These are phyloP conservation scores for Hygrophila difformis DNA, from an alignment of 257 asterid genomes.

Conservation along the genomic window DNA sequence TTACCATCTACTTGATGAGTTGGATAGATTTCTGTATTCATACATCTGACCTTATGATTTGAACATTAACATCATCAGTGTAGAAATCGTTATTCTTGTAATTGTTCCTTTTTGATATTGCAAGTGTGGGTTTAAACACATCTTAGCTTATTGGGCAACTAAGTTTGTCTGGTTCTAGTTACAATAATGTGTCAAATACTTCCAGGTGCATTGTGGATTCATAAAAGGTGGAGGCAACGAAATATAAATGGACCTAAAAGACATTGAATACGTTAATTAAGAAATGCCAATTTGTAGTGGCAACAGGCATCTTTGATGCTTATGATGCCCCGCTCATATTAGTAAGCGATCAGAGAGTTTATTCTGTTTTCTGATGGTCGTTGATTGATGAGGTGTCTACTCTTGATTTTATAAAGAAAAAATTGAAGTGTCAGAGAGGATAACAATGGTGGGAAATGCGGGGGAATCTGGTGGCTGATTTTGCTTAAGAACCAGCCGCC, in stretches of 20 bases:
- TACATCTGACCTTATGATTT: no score
- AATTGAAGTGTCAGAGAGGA: slow-evolving; percentile 69
- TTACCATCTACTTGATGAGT: no score
- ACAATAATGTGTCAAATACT: no score
- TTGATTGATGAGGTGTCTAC: slow-evolving; percentile 92
- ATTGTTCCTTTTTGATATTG: no score
- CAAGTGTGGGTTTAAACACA: no score
- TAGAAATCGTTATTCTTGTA: background rate
- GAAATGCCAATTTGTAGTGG: slow-evolving; percentile 82
- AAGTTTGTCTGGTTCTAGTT: no score
- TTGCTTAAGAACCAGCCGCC: slow-evolving; percentile 82
- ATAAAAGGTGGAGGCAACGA: slow-evolving; percentile 84
- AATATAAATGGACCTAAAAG: slow-evolving; percentile 65
- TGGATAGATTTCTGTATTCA: no score
- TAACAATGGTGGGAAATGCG: slow-evolving; percentile 79
- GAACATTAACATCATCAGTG: no score
- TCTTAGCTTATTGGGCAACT: no score
- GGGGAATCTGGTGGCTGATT: slow-evolving; percentile 89
- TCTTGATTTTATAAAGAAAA: slow-evolving; percentile 53
- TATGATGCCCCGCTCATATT: slow-evolving; percentile 79
- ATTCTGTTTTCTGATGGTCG: slow-evolving; percentile 92
- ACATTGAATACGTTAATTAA: slow-evolving; percentile 53
- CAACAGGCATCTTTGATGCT: slow-evolving; percentile 95
- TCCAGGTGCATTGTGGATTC: slow-evolving; percentile 96
- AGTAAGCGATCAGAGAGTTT: slow-evolving; percentile 61